These are phyloP conservation scores for Pseudocercospora fijiensis DNA, from an alignment of 2,329 filamentous ascomycete genomes.

Conservation along the genomic window DNA sequence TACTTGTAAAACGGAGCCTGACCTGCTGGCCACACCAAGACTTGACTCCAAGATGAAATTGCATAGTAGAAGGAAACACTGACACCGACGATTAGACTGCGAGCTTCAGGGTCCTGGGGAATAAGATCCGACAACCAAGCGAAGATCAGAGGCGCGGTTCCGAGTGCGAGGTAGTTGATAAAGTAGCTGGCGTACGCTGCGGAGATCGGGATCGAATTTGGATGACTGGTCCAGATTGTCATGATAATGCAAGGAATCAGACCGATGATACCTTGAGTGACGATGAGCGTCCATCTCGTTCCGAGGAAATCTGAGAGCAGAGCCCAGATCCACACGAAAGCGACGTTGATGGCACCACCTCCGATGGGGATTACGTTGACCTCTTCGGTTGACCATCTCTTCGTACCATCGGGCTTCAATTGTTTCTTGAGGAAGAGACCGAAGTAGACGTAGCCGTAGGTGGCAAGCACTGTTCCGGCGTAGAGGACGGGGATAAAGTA, in stretches of 20 bases:
- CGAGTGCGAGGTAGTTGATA: slow-evolving; percentile 44
- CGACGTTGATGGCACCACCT: slow-evolving; percentile 51
- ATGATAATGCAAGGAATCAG: slow-evolving; percentile 53
- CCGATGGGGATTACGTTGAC: slow-evolving; percentile 53
- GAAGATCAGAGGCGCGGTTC: slow-evolving; percentile 54
- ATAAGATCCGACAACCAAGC: slow-evolving; percentile 55
- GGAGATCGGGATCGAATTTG: slow-evolving; percentile 44
- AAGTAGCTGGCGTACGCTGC: slow-evolving; percentile 56
- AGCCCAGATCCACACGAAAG: slow-evolving; percentile 57
- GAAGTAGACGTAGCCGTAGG: slow-evolving; percentile 52
- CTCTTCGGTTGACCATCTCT: slow-evolving; percentile 46
- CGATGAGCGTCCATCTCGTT: slow-evolving; percentile 53
- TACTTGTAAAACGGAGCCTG: slow-evolving; percentile 53
- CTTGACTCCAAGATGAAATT: slow-evolving; percentile 54
- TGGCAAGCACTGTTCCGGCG: slow-evolving; percentile 48
- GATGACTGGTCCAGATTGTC: slow-evolving; percentile 54
- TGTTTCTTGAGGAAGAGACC: slow-evolving; percentile 46
- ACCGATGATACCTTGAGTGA: slow-evolving; percentile 49
- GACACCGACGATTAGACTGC: slow-evolving; percentile 52
- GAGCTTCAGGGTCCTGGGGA: slow-evolving; percentile 52
- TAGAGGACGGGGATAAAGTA: slow-evolving; percentile 51
- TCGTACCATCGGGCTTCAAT: slow-evolving; percentile 44
- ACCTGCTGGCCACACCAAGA: slow-evolving; percentile 54
- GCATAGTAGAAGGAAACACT: slow-evolving; percentile 53
- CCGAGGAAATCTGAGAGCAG: slow-evolving; percentile 52